These are phyloP conservation scores for Poronia punctata DNA, from an alignment of 495 filamentous ascomycete genomes.

Conservation along the genomic window DNA sequence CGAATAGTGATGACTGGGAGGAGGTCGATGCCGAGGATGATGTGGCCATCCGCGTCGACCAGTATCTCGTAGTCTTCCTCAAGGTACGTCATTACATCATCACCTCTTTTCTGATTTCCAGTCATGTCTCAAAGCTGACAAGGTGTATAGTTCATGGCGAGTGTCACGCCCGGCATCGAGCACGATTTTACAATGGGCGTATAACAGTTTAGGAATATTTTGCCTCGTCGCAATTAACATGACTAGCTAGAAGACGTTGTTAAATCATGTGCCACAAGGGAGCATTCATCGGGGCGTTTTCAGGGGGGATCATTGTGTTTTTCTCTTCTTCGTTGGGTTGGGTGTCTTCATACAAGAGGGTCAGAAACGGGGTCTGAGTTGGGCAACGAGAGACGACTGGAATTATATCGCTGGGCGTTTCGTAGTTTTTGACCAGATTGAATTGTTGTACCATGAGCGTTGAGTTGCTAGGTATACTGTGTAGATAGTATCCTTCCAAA, in stretches of 20 bases:
- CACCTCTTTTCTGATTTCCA: neutral
- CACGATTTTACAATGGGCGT: constrained; percentile 98
- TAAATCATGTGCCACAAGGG: constrained; percentile 3
- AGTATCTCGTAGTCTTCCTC: constrained; percentile 95
- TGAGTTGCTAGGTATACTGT: no score
- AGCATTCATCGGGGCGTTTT: constrained; percentile 8
- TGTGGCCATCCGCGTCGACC: constrained; percentile 89
- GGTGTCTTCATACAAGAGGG: constrained; percentile 1
- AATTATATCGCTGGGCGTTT: constrained; percentile 3
- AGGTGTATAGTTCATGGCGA: constrained; percentile 71
- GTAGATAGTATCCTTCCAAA: no score
- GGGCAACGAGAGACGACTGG: neutral
- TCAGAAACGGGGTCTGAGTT: constrained; percentile 4
- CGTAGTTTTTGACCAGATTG: neutral
- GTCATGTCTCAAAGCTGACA: constrained; percentile 12
- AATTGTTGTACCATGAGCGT: no score
- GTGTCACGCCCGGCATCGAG: constrained; percentile 93
- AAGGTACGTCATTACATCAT: constrained; percentile 50
- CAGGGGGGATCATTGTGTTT: no score
- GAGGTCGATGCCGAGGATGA: constrained; percentile 63
- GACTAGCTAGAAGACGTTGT: neutral
- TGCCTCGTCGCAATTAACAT: neutral
- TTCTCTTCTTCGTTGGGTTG: constrained; percentile 5
- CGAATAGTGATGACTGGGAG: constrained; percentile 76
- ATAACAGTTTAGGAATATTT: constrained; percentile 29